These are phyloP conservation scores for Stellera chamaejasme DNA, from an alignment of 345 rosid species.

Conservation along the genomic window DNA sequence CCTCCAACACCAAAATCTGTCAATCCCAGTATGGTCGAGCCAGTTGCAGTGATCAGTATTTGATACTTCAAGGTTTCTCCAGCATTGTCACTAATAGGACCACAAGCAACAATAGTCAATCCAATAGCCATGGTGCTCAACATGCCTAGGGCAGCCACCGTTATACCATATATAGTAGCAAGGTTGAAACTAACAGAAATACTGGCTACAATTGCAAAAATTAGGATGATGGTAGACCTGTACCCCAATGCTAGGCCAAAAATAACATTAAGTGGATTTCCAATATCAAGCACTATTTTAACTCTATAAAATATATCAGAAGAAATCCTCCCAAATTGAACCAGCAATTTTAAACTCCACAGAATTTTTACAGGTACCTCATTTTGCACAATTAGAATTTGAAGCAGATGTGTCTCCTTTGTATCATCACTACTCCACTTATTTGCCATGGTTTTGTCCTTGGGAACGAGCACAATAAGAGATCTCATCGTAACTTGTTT, in stretches of 20 bases:
- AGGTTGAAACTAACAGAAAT: conserved; percentile 62
- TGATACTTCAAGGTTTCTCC: conserved; percentile 77
- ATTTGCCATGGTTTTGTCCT: no score
- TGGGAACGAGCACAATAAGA: no score
- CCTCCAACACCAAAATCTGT: conserved; percentile 90
- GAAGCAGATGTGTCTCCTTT: no score
- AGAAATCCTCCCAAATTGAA: no score
- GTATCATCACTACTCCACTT: no score
- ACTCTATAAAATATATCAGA: no score
- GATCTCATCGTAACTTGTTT: no score
- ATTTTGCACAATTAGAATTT: no score
- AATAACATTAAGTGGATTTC: conserved; percentile 65
- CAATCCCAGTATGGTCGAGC: conserved; percentile 76
- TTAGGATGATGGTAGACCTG: conserved; percentile 64
- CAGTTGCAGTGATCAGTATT: conserved; percentile 73
- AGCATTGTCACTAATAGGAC: conserved; percentile 82
- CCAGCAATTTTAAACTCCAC: no score
- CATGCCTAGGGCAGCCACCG: conserved; percentile 78
- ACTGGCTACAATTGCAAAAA: conserved; percentile 52
- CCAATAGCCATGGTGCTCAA: conserved; percentile 82
- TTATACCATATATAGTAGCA: conserved; percentile 69
- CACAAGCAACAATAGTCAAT: conserved; percentile 70
- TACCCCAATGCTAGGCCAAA: conserved; percentile 70
- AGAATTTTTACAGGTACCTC: no score
- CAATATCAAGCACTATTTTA: no score